Evolutionary conservation across 1,284 basidiomycete genomes (phyloP), one percentile per base, ranked within the genome.

Genomic region (Pisolithus thermaeus): DNA sequence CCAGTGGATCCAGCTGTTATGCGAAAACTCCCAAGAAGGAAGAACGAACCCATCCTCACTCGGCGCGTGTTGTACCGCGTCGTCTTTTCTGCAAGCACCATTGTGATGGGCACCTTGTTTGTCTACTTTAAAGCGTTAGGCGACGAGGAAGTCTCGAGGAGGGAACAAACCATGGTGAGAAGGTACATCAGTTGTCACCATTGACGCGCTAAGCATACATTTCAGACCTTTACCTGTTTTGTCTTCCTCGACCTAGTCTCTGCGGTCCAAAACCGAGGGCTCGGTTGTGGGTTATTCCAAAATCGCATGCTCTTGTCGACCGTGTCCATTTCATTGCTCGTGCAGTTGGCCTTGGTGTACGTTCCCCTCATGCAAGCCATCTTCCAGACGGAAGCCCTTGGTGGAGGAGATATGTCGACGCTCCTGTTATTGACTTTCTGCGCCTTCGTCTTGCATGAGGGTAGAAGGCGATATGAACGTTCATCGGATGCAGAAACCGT

Each of bases 181-280:
- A 1, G 43, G 16, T 46, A 25, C 7, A 43, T 45, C 8, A 1
- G 12, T 16, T 22, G 11, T 4, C 22, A 0, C 18, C 2, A 5
- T 32, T 6, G 7, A 6, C 20, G 16, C n/a, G 1, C 7, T 46
- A 6, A 40, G 11, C 12, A 39, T 61, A 7, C 52, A 25, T 40
- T 30, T 8, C 61, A 95, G 93, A 98, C 95, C 4, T 99, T 99
- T 68, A 92, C 93, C 16, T 89, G 84, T 64, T 98, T 98, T 70
- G 96, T 99, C 52, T 90, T 98, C 75, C 84, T 99, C 53, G 96
- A 98, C 70, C 82, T 99, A 38, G 90, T 93, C 1, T 96, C 92
- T 22, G 96, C 96, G 0, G 70, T 97, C 18, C 96, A 98, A 69
- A 97, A 93, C 69, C 87, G 96, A 43, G 93, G 94, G 7, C 78